Evolutionary conservation across 2,329 filamentous ascomycete species (phyloP).

Genomic region (Parasarocladium wereldwijsianum): DNA sequence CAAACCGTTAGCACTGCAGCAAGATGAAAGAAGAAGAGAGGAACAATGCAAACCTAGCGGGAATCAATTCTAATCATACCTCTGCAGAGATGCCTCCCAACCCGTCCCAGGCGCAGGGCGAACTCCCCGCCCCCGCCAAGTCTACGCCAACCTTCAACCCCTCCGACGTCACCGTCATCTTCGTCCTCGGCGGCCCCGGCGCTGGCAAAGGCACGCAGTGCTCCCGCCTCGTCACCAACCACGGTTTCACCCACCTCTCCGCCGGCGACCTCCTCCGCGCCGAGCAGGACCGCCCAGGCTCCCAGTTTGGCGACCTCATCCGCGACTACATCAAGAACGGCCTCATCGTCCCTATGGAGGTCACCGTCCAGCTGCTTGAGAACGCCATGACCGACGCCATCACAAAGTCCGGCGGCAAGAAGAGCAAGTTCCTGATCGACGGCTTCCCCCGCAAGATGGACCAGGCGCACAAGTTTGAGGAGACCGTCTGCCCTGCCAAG

Average conservation of each 20-base stretch:
- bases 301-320: constrained; percentile 86
- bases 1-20: no score
- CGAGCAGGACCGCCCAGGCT: constrained; percentile 77
- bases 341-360: constrained; percentile 96
- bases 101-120: constrained; percentile 23
- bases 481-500: constrained; percentile 66
- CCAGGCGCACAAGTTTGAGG: constrained; percentile 88
- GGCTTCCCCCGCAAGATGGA: constrained; percentile 55
- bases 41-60: no score
- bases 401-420: constrained; percentile 27
- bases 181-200: constrained; percentile 90
- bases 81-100: constrained; percentile 24
- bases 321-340: constrained; percentile 87
- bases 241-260: constrained; percentile 84
- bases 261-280: constrained; percentile 88
- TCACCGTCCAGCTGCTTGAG: constrained; percentile 84
- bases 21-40: no score
- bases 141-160: constrained; percentile 55
- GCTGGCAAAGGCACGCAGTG: constrained; percentile 97
- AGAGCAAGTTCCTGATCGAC: constrained; percentile 47
- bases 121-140: constrained; percentile 37
- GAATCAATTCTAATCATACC: no score
- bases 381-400: constrained; percentile 76
- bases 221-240: constrained; percentile 70
- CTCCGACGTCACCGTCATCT: constrained; percentile 75